These are phyloP conservation scores for Pelargonium nanum DNA, from an alignment of 345 rosid genomes.

Conservation along the genomic window DNA sequence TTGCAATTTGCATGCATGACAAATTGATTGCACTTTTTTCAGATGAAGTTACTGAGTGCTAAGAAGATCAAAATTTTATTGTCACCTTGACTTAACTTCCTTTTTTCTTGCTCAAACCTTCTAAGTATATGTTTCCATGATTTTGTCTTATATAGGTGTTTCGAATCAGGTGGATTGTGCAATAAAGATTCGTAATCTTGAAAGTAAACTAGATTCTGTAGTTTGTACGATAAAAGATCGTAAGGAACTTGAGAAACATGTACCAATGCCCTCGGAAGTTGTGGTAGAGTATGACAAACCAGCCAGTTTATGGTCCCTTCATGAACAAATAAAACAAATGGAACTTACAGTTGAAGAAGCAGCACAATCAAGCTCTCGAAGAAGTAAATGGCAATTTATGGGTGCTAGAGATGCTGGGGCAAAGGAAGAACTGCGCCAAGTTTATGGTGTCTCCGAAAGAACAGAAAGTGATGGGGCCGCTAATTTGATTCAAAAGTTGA, in stretches of 20 bases:
- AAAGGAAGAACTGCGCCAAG: conserved; percentile 86
- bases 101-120: neutral
- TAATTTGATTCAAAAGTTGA: conserved; percentile 82
- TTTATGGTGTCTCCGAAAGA: conserved; percentile 95
- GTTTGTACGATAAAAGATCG: conserved; percentile 93
- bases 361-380: conserved; percentile 74
- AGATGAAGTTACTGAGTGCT: neutral
- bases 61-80: neutral
- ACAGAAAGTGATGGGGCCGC: conserved; percentile 98
- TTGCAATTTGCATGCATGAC: conserved; percentile 1
- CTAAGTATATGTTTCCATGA: neutral
- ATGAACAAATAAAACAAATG: conserved; percentile 87
- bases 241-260: conserved; percentile 91
- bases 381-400: conserved; percentile 99
- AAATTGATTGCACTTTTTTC: neutral
- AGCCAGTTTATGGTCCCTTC: conserved; percentile 88
- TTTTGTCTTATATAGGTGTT: conserved; percentile 47
- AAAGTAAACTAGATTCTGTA: conserved; percentile 81
- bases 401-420: conserved; percentile 99
- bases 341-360: conserved; percentile 84
- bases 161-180: conserved; percentile 98
- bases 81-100: neutral
- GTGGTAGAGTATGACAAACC: conserved; percentile 95
- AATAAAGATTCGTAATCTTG: conserved; percentile 92
- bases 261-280: conserved; percentile 88